Percentiles rank a stretch among this genome's conserved stretches.
Evolutionary conservation across 805 yeast species (phyloP).

Genomic region (Ogataea wickerhamii): DNA sequence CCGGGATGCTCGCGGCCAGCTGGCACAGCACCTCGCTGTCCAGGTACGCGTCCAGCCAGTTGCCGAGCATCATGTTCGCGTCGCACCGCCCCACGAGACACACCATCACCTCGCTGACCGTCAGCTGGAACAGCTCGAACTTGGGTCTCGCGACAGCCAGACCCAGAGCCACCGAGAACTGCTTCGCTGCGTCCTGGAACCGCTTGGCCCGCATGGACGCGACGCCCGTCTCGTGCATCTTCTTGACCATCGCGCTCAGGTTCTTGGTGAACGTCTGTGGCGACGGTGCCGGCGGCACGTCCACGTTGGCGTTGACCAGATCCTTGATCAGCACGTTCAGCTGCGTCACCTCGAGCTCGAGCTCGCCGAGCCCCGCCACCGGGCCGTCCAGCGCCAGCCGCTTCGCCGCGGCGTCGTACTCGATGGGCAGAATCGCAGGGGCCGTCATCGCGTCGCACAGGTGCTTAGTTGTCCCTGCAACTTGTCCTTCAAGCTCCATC

Average conservation of each 20-base stretch:
- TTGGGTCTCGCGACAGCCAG: conserved; percentile 65
- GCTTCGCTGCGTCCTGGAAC: conserved; percentile 58
- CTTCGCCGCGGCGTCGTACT: conserved; percentile 31
- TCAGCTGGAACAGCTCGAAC: conserved; percentile 71
- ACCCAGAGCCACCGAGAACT: conserved; percentile 62
- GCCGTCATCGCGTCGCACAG: not conserved
- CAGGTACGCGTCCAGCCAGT: conserved; percentile 56
- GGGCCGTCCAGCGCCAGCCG: conserved; percentile 26
- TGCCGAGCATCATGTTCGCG: conserved; percentile 53
- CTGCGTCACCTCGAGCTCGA: conserved; percentile 32
- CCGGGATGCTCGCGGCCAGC: conserved; percentile 58
- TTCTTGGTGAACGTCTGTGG: conserved; percentile 53
- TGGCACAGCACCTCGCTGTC: conserved; percentile 67
- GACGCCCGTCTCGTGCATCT: conserved; percentile 62
- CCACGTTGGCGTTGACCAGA: conserved; percentile 40
- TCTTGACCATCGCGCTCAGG: conserved; percentile 55
- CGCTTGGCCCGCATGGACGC: conserved; percentile 52
- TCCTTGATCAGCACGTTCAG: conserved; percentile 37
- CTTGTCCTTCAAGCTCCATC: no score
- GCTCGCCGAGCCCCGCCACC: conserved; percentile 17
- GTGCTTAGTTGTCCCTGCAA: no score
- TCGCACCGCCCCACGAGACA: conserved; percentile 71
- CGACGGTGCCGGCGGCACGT: conserved; percentile 54
- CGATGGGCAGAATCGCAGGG: conserved; percentile 24
- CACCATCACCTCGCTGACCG: conserved; percentile 62